Conservation (phyloP, 2,329 filamentous ascomycete genomes). For the Xylariaceae sp. region DNA sequence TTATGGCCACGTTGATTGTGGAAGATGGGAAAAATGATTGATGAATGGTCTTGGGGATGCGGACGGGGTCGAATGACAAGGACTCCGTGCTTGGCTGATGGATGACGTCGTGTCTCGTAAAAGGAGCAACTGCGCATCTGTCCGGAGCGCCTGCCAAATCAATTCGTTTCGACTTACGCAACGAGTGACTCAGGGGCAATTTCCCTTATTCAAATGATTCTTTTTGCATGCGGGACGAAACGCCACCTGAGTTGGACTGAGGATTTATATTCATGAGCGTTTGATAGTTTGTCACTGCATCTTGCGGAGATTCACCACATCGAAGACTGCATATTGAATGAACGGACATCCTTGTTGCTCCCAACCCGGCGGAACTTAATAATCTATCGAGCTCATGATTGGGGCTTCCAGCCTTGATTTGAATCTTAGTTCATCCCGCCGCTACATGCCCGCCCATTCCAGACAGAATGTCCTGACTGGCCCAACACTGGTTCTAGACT, state of each 20-base stretch:
- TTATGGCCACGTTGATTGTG: conserved; percentile 5
- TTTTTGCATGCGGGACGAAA: background rate
- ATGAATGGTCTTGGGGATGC: background rate
- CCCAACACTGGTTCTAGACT: background rate
- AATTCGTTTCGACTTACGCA: background rate
- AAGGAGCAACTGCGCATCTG: background rate
- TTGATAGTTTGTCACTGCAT: background rate
- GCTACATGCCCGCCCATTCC: conserved; percentile 28
- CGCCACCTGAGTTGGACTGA: background rate
- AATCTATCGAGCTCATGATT: too few species aligned
- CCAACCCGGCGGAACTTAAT: too few species aligned
- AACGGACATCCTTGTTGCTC: too few species aligned
- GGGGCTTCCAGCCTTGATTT: background rate
- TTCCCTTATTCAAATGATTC: background rate
- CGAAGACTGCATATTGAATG: background rate
- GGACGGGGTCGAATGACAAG: background rate
- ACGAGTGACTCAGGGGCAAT: background rate
- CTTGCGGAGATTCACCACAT: background rate
- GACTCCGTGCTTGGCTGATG: background rate
- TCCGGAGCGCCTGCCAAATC: background rate
- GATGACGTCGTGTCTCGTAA: background rate
- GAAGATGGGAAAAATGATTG: background rate
- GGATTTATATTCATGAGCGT: background rate
- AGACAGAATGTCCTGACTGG: conserved; percentile 22
- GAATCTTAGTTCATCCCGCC: background rate